Base-by-base conservation (phyloP, 495 filamentous ascomycete genomes). In the Lasiosphaeris hirsuta region DNA sequence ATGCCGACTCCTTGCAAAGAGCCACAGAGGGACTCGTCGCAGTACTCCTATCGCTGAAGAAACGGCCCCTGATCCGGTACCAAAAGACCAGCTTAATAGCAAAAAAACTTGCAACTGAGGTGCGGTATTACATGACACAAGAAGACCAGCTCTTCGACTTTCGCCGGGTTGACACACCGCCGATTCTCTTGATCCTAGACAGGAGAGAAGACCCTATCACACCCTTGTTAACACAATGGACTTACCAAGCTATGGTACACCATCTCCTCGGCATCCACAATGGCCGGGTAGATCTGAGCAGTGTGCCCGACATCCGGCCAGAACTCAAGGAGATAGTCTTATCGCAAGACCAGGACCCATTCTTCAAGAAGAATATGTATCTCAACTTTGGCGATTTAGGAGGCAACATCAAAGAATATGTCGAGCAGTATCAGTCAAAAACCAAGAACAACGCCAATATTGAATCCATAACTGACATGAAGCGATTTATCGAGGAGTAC, bases 361-460 rank as follows among this genome's bases (percentile, higher is more conserved):
- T 98, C 75, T 98, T 97, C 76, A 96, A 97, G 74, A 97, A 96
- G 75, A 98, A 98, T 70, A 97, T 98, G 95, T 98, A 92, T 65
- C 85, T 96, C 63, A 98, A 98, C 65, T 98, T 97, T 70, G 94
- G 94, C 41, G 94, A 98, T 61, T 81, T 98, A 15, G 94, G 94
- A 17, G 90, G 94, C 51, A 97, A 96, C 67, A 97, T 97, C 70
- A 97, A 97, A 69, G 92, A 97, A 58, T 97, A 97, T 69, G 94
- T 98, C 57, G 90, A 95, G 69, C 94, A 97, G 60, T 97, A 96
- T 68, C 94, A 97, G 63, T 89, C 86, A 30, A 96, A 96, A 69
- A 96, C 91, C 10, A 88, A 96, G 66, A 94, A 83, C 60, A 96
- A 85, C 63, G 89, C 88, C 69, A 92, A 96, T 65, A 95, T 98